phyloP scores from a whole-genome alignment of 257 asterid genomes.

The Przewalskia tangutica region DNA sequence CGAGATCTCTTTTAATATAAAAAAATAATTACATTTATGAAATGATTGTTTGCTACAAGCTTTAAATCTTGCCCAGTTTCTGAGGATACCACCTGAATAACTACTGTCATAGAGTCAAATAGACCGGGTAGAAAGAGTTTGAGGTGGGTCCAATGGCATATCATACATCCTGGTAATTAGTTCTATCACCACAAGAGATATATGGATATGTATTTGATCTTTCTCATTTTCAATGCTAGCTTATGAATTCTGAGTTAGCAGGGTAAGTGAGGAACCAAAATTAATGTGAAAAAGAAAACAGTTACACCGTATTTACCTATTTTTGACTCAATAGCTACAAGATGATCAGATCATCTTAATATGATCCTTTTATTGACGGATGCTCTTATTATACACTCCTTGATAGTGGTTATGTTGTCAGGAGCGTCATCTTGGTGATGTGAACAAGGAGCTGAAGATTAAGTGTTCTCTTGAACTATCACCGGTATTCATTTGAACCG shows the following conservation, averaged over 20 bases:
- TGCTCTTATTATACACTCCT: too few relatives aligned
- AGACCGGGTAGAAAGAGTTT: not conserved
- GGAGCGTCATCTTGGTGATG: constrained; percentile 85
- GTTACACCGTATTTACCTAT: not conserved
- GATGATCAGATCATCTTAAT: too few relatives aligned
- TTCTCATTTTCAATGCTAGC: not conserved
- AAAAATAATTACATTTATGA: not conserved
- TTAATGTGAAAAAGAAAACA: not conserved
- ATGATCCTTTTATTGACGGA: too few relatives aligned
- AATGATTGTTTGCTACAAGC: not conserved
- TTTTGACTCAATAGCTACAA: too few relatives aligned
- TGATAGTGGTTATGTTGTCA: constrained; percentile 8
- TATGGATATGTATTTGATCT: not conserved
- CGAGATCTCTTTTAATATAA: not conserved
- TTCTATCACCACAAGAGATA: not conserved
- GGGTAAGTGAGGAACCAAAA: not conserved
- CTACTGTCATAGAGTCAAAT: not conserved
- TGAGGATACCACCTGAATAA: not conserved
- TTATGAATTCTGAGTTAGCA: not conserved
- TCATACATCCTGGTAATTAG: not conserved
- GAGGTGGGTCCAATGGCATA: too few relatives aligned
- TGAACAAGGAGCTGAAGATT: constrained; percentile 79
- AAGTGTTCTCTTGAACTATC: constrained; percentile 72
- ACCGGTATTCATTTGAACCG: constrained; percentile 23
- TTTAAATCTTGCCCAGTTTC: not conserved